These are phyloP conservation scores for Marasmius tenuissimus DNA, from an alignment of 1,284 basidiomycete species.

Conservation along the genomic window DNA sequence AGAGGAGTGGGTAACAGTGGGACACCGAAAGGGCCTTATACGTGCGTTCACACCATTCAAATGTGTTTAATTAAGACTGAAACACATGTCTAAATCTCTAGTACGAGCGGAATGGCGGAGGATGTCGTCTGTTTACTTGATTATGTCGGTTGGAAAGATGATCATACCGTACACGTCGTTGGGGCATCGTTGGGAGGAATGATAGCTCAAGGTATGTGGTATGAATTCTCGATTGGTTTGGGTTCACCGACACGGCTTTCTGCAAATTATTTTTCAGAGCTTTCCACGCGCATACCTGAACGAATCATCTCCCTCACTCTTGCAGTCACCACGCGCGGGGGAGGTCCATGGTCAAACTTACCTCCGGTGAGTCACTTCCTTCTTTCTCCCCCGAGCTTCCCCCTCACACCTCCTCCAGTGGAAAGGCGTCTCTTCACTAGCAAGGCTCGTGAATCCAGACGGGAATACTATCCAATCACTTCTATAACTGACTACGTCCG, in stretches of 20 bases:
- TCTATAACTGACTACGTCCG: background rate
- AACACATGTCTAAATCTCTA: constrained; percentile 32
- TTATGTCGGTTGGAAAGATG: constrained; percentile 68
- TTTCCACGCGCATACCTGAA: constrained; percentile 65
- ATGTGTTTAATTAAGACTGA: background rate
- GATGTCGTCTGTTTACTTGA: constrained; percentile 73
- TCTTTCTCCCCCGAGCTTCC: constrained; percentile 4
- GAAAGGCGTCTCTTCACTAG: constrained; percentile 42
- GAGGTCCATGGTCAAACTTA: constrained; percentile 53
- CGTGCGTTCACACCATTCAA: constrained; percentile 31
- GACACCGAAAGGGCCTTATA: constrained; percentile 70
- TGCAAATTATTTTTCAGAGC: constrained; percentile 39
- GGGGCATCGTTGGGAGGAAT: constrained; percentile 86
- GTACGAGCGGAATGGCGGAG: constrained; percentile 78
- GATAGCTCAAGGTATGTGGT: constrained; percentile 69
- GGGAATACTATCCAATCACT: background rate
- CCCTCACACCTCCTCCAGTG: constrained; percentile 27
- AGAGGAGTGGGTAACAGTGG: constrained; percentile 82
- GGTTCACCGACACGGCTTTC: background rate
- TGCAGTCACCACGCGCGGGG: constrained; percentile 71
- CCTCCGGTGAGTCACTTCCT: constrained; percentile 48
- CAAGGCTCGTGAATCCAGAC: constrained; percentile 21
- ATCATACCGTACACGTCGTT: constrained; percentile 65
- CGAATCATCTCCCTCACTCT: constrained; percentile 69
- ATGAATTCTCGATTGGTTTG: background rate